These are phyloP conservation scores for Chlorophyllum brunneum DNA, from an alignment of 768 basidiomycete genomes.

Conservation along the genomic window DNA sequence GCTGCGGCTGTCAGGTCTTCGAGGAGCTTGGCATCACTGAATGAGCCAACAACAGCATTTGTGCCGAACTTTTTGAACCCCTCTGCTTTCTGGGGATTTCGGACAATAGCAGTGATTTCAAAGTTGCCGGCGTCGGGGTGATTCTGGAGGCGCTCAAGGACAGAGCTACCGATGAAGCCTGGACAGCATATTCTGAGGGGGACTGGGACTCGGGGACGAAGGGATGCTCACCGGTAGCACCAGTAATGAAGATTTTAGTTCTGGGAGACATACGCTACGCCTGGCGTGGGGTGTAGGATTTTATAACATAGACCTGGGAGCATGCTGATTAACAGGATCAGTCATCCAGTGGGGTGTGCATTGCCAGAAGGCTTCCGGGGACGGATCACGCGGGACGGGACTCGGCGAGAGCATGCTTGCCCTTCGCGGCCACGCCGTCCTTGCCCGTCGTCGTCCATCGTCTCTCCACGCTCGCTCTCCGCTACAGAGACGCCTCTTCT, in stretches of 20 bases:
- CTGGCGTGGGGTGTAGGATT: not conserved
- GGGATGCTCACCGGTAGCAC: conserved; percentile 36
- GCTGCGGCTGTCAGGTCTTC: conserved; percentile 36
- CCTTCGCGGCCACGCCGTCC: conserved; percentile 12
- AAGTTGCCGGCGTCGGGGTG: conserved; percentile 31
- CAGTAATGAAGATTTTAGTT: conserved; percentile 37
- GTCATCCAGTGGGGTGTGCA: not conserved
- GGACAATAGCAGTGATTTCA: conserved; percentile 42
- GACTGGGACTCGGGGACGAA: too few relatives aligned
- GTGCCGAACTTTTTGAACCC: conserved; percentile 35
- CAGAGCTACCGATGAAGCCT: conserved; percentile 48
- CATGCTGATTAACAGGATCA: not conserved
- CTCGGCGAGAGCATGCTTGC: conserved; percentile 7
- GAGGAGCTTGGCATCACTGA: conserved; percentile 35
- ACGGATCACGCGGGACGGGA: conserved; percentile 1
- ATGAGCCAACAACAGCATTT: conserved; percentile 35
- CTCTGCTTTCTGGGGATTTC: conserved; percentile 40
- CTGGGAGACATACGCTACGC: conserved; percentile 19
- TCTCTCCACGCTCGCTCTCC: not conserved
- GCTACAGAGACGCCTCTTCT: conserved; percentile 1
- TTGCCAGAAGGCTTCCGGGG: not conserved
- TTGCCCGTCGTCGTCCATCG: conserved; percentile 2
- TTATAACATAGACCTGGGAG: not conserved
- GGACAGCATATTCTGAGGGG: not conserved
- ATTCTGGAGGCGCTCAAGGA: conserved; percentile 38